A percentile compares a stretch with the other conserved stretches of the same genome.
phyloP scores from a whole-genome alignment of 768 basidiomycete genomes.

The Sistotremastrum suecicum region DNA sequence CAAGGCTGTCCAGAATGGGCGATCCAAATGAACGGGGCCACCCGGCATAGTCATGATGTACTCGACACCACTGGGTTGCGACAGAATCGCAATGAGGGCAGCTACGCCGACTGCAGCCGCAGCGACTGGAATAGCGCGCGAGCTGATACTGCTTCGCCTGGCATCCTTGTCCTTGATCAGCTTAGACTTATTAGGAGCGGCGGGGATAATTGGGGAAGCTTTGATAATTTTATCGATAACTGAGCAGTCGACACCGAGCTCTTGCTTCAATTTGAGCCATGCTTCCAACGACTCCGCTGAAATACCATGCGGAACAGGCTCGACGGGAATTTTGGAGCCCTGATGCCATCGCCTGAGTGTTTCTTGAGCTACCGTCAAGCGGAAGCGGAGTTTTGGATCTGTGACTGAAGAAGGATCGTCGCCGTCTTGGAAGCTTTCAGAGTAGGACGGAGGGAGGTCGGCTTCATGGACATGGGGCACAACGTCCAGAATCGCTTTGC shows the following conservation, averaged over 20 bases:
- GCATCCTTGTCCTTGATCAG: slow-evolving; percentile 18
- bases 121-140: background rate
- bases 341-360: slow-evolving; percentile 60
- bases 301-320: slow-evolving; percentile 34
- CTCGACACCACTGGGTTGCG: background rate
- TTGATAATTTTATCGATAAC: slow-evolving; percentile 65
- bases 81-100: background rate
- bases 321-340: slow-evolving; percentile 34
- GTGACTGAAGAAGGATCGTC: slow-evolving; percentile 12
- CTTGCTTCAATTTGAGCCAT: slow-evolving; percentile 68
- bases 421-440: slow-evolving; percentile 28
- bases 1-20: no score
- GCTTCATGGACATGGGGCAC: slow-evolving; percentile 11
- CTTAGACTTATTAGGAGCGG: slow-evolving; percentile 5
- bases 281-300: slow-evolving; percentile 57
- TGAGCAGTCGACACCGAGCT: slow-evolving; percentile 61
- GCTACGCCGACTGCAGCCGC: background rate
- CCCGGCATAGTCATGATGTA: background rate
- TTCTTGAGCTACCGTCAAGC: slow-evolving; percentile 39
- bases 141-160: slow-evolving; percentile 6
- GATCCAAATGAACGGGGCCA: background rate
- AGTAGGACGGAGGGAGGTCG: slow-evolving; percentile 67
- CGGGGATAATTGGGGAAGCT: slow-evolving; percentile 11
- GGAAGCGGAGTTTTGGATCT: slow-evolving; percentile 23
- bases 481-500: slow-evolving; percentile 25